A percentile compares a stretch with the other conserved stretches of the same genome.
These are phyloP conservation scores for Salix purpurea DNA, from an alignment of 345 rosid species.

Conservation along the genomic window DNA sequence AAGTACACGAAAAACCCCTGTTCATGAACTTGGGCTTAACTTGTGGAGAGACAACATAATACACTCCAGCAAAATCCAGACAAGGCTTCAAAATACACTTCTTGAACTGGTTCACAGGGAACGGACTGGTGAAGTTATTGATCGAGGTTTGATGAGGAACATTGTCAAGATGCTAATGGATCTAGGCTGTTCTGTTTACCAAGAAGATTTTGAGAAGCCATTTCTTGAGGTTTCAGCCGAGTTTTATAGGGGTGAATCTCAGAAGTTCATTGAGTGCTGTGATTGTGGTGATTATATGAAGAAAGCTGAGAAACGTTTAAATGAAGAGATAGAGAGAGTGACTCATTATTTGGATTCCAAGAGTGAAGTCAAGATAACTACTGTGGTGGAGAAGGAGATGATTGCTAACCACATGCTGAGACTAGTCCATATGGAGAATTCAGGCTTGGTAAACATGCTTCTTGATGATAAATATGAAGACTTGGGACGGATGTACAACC, in stretches of 20 bases:
- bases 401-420: conserved; percentile 96
- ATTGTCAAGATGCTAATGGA: conserved; percentile 93
- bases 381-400: conserved; percentile 98
- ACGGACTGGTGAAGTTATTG: conserved; percentile 85
- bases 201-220: conserved; percentile 92
- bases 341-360: conserved; percentile 78
- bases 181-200: conserved; percentile 86
- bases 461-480: conserved; percentile 86
- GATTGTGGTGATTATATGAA: conserved; percentile 93
- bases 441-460: conserved; percentile 93
- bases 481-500: conserved; percentile 83
- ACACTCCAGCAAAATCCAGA: conserved; percentile 66
- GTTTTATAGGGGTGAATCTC: conserved; percentile 89
- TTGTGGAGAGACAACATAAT: conserved; percentile 89
- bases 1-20: conserved; percentile 74
- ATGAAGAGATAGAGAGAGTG: conserved; percentile 96
- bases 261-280: conserved; percentile 80
- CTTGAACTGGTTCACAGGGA: conserved; percentile 81
- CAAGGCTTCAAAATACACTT: conserved; percentile 69
- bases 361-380: conserved; percentile 88
- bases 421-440: conserved; percentile 95
- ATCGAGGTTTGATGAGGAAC: conserved; percentile 89
- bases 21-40: conserved; percentile 85
- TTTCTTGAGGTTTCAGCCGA: conserved; percentile 88
- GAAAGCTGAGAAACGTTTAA: conserved; percentile 88